phyloP scores from a whole-genome alignment of 2,329 filamentous ascomycete genomes.

The Colletotrichum tofieldiae region DNA sequence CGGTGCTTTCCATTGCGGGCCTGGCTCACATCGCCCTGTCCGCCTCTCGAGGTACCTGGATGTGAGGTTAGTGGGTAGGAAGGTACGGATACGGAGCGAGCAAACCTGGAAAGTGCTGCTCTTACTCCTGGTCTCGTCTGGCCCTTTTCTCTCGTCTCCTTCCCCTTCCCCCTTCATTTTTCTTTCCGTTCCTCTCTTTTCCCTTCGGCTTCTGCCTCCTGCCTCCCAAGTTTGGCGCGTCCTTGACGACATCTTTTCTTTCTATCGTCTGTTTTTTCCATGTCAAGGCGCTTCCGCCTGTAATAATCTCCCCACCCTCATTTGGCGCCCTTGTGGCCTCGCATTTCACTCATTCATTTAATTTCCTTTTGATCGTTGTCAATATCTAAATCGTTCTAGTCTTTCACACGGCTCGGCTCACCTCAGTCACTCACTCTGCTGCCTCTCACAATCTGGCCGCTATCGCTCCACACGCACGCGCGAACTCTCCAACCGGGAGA shows the following conservation, averaged over 20 bases:
- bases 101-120: conserved; percentile 10
- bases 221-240: conserved; percentile 21
- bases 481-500: background rate
- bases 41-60: conserved; percentile 31
- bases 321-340: conserved; percentile 21
- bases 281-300: conserved; percentile 9
- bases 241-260: conserved; percentile 25
- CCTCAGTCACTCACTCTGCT: conserved; percentile 31
- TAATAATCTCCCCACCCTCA: conserved; percentile 19
- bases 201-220: conserved; percentile 16
- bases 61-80: conserved; percentile 14
- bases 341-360: conserved; percentile 21
- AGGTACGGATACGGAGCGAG: conserved; percentile 8
- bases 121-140: background rate
- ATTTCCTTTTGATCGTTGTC: conserved; percentile 13
- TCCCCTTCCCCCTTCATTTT: conserved; percentile 35
- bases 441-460: background rate
- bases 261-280: conserved; percentile 7
- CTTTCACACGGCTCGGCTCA: conserved; percentile 14
- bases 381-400: conserved; percentile 27
- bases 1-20: conserved; percentile 21
- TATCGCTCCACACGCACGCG: background rate
- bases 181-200: conserved; percentile 35
- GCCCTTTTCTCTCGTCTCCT: conserved; percentile 26
- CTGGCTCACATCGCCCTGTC: conserved; percentile 25